Percentiles rank a stretch among this genome's conserved stretches.
Evolutionary conservation across 192 early-diverging fungal genomes (phyloP).

Genomic region (Coemansia sp.): DNA sequence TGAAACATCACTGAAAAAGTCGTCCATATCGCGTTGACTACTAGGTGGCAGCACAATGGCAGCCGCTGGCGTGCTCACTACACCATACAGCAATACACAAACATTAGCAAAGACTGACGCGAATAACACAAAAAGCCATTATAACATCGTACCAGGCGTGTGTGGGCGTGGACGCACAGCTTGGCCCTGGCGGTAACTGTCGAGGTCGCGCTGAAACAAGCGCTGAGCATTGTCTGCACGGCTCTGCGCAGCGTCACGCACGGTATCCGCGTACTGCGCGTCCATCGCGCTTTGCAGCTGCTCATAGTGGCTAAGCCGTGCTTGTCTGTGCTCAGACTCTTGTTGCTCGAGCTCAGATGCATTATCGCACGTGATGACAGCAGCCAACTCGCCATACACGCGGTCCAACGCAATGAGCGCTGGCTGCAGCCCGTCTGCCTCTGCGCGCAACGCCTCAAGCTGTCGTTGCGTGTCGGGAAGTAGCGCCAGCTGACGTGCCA

Average conservation of each 20-base stretch:
- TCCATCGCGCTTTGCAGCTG: conserved; percentile 46
- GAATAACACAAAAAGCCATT: background rate
- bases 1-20: conserved; percentile 5
- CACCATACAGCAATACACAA: background rate
- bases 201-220: conserved; percentile 48
- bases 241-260: conserved; percentile 23
- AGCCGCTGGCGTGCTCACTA: conserved; percentile 9
- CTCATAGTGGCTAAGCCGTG: conserved; percentile 35
- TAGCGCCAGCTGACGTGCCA: conserved; percentile 23
- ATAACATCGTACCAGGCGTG: background rate
- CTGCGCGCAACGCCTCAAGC: conserved; percentile 16
- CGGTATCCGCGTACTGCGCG: conserved; percentile 38
- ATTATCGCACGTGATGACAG: conserved; percentile 2
- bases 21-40: conserved; percentile 7
- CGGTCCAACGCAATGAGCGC: conserved; percentile 19
- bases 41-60: conserved; percentile 20
- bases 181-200: conserved; percentile 29
- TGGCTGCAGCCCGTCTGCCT: conserved; percentile 21
- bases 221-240: conserved; percentile 38
- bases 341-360: conserved; percentile 22
- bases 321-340: conserved; percentile 30
- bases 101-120: conserved; percentile 1
- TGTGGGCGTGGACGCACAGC: background rate
- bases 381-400: conserved; percentile 31
- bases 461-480: conserved; percentile 16